These are phyloP conservation scores for Chiua virens DNA, from an alignment of 768 basidiomycete genomes.

Conservation along the genomic window DNA sequence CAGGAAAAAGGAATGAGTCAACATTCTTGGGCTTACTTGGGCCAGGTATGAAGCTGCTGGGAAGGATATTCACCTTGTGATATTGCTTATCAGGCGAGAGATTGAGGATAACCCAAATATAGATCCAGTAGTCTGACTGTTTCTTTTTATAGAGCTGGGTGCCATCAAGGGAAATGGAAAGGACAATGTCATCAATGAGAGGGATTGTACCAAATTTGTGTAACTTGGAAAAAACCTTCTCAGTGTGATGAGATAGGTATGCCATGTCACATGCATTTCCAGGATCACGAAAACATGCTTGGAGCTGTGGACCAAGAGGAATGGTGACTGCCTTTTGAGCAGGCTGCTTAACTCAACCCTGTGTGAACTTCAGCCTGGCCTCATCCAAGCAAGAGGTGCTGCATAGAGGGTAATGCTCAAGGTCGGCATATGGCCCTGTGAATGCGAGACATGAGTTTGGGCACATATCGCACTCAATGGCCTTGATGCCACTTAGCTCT, in stretches of 20 bases:
- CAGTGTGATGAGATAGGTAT: conserved; percentile 22
- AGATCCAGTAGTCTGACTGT: conserved; percentile 26
- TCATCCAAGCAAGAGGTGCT: conserved; percentile 29
- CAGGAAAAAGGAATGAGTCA: conserved; percentile 1
- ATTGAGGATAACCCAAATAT: conserved; percentile 36
- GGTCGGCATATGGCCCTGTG: conserved; percentile 35
- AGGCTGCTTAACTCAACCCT: conserved; percentile 21
- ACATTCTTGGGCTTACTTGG: conserved; percentile 1
- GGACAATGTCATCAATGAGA: conserved; percentile 4
- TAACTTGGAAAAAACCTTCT: neutral
- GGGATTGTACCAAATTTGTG: too few relatives aligned
- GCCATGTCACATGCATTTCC: conserved; percentile 25
- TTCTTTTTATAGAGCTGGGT: conserved; percentile 35
- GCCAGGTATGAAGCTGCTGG: conserved; percentile 3
- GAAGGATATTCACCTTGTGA: neutral
- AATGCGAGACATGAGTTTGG: conserved; percentile 40
- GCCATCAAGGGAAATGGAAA: conserved; percentile 41
- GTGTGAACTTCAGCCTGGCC: neutral
- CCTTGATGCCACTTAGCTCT: conserved; percentile 28
- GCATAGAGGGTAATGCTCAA: conserved; percentile 35
- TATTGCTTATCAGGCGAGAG: conserved; percentile 6
- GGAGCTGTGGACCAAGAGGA: conserved; percentile 43
- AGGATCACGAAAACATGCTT: conserved; percentile 32
- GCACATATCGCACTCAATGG: conserved; percentile 43
- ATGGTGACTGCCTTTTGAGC: conserved; percentile 37